Evolutionary conservation across 2,329 filamentous ascomycete genomes (phyloP), one percentile per base, ranked within the genome.

Genomic region (Sarocladium brachiariae): DNA sequence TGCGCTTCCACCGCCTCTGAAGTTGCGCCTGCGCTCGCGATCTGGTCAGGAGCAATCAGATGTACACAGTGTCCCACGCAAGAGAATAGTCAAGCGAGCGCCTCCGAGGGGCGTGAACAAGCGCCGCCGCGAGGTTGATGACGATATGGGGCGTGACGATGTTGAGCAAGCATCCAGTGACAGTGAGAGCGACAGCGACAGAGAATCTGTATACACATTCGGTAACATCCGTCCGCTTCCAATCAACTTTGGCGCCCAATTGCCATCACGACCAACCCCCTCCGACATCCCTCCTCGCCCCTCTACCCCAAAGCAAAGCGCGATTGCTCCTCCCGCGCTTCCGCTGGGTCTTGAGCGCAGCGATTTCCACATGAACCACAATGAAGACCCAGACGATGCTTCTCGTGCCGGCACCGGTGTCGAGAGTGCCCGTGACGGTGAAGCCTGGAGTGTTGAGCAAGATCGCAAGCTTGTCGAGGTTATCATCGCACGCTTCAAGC

Each of bases 381-480:
- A 56, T 58, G 33, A 59, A 24, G 56, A 67, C 51, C 54, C 48
- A 38, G 53, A 48, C 51, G 54, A 49, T n/a, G 37, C 49, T 9
- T 23, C 19, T 2, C 38, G 37, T 13, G 30, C 19, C 18, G 67
- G 67, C 50, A 66, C 66, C 1, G 69, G 71, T 33, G 63, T 73
- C 14, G 70, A 73, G 27, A 58, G 66, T 24, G 74, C 74, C 49
- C 66, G 63, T 2, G 74, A 76, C 53, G 72, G 69, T 50, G 68
- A 71, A 52, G 65, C 67, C 34, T 86, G 83, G 83, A 81, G 74
- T 53, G 70, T 71, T 2, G 81, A 85, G 55, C 81, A 86, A 54
- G 82, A 86, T 62, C 72, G 80, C 52, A 71, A 83, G 52, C 70
- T 86, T 2, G 78, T 86, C n/a, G 81, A 85, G 65, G 72, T 86